Conservation (phyloP, 1,284 basidiomycete genomes). For the Boletus smithii region DNA sequence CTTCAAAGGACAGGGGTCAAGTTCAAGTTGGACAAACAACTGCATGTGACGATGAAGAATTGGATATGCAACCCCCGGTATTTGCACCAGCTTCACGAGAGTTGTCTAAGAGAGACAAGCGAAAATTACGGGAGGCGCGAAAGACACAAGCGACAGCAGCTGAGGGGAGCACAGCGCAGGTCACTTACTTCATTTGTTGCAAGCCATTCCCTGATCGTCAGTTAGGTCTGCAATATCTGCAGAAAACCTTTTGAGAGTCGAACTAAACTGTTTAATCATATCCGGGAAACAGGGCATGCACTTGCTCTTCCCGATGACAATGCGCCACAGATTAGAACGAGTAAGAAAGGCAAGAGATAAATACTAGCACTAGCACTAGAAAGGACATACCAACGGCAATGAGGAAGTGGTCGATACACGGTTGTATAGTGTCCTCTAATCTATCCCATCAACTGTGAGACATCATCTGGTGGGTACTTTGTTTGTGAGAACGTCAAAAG, state of each 20-base stretch:
- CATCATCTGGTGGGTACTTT: slow-evolving; percentile 87
- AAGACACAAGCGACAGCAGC: slow-evolving; percentile 56
- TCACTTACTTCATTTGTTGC: slow-evolving; percentile 7
- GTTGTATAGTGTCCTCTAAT: not conserved
- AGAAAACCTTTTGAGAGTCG: slow-evolving; percentile 61
- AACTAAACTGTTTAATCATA: slow-evolving; percentile 78
- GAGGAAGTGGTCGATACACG: not conserved
- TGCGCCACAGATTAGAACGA: slow-evolving; percentile 33
- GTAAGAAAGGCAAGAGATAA: slow-evolving; percentile 42
- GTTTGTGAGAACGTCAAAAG: slow-evolving; percentile 93
- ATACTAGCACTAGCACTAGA: slow-evolving; percentile 5
- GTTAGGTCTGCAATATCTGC: slow-evolving; percentile 73
- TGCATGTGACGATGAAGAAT: not conserved
- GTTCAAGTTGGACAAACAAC: not conserved
- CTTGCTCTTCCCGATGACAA: slow-evolving; percentile 40
- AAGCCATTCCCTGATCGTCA: slow-evolving; percentile 7
- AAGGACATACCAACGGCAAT: slow-evolving; percentile 9
- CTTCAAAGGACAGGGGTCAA: slow-evolving; percentile 4
- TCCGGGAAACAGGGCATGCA: slow-evolving; percentile 74
- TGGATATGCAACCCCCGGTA: slow-evolving; percentile 7
- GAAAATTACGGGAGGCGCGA: slow-evolving; percentile 73
- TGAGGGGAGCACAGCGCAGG: slow-evolving; percentile 9
- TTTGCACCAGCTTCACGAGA: slow-evolving; percentile 47
- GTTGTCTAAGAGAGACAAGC: slow-evolving; percentile 78
- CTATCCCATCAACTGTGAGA: slow-evolving; percentile 89